These are phyloP conservation scores for Selaginella moellendorffii DNA, from an alignment of 75 land plant species.

Conservation along the genomic window DNA sequence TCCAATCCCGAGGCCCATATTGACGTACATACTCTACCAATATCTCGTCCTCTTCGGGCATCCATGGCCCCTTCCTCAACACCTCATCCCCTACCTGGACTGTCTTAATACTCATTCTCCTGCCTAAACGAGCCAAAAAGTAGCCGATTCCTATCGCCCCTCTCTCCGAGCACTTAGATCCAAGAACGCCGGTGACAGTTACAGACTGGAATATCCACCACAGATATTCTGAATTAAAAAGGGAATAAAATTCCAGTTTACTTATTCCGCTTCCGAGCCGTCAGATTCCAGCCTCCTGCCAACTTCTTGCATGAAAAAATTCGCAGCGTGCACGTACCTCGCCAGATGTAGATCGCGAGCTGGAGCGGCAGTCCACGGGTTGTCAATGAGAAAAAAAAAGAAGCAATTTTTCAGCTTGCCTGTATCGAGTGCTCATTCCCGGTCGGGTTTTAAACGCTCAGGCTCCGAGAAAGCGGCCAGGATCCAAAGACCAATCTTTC, in stretches of 20 bases:
- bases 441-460: not conserved
- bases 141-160: not conserved
- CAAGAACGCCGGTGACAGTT: slow-evolving; percentile 1
- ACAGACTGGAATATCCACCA: too few species aligned
- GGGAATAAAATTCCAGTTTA: too few species aligned
- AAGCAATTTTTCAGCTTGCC: too few species aligned
- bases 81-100: slow-evolving; percentile 4
- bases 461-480: slow-evolving; percentile 26
- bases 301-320: not conserved
- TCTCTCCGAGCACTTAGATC: slow-evolving; percentile 1
- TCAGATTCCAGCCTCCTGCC: not conserved
- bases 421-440: too few species aligned
- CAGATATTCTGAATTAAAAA: too few species aligned
- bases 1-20: slow-evolving; percentile 84
- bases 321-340: not conserved
- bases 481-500: slow-evolving; percentile 69
- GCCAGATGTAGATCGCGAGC: not conserved
- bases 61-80: slow-evolving; percentile 85
- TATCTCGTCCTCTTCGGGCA: slow-evolving; percentile 78
- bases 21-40: slow-evolving; percentile 56
- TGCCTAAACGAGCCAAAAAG: too few species aligned
- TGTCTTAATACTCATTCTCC: not conserved
- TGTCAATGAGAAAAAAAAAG: too few species aligned
- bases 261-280: too few species aligned
- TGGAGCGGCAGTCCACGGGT: not conserved